phyloP scores from a whole-genome alignment of 2,329 filamentous ascomycete species.

The Paraphoma sp. region DNA sequence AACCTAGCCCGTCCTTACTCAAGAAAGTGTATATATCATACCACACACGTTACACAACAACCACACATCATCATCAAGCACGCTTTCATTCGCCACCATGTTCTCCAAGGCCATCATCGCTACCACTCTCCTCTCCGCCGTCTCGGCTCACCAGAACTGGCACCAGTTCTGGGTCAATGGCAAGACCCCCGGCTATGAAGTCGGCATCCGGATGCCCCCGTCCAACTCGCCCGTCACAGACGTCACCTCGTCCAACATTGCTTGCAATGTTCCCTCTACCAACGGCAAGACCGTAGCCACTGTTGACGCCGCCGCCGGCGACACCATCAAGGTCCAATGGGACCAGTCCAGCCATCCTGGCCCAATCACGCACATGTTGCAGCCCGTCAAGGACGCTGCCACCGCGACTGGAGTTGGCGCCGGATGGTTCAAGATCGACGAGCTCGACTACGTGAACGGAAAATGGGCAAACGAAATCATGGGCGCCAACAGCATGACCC shows the following conservation, averaged over 20 bases:
- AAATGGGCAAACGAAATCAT: conserved; percentile 47
- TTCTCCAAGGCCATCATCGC: conserved; percentile 37
- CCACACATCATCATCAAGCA: no score
- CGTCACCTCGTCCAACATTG: conserved; percentile 39
- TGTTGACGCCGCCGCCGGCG: conserved; percentile 34
- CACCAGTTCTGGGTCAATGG: conserved; percentile 42
- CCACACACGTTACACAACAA: neutral
- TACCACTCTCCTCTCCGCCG: conserved; percentile 32
- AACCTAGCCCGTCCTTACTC: neutral
- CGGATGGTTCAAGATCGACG: conserved; percentile 49
- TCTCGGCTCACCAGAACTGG: conserved; percentile 42
- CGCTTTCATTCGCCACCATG: conserved; percentile 28
- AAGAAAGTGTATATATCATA: conserved; percentile 16
- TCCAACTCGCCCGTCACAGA: conserved; percentile 43
- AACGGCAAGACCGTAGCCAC: conserved; percentile 26
- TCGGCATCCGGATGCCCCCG: conserved; percentile 44
- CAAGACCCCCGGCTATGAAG: conserved; percentile 36
- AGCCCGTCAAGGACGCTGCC: conserved; percentile 62
- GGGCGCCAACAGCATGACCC: conserved; percentile 46
- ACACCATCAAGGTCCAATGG: conserved; percentile 44
- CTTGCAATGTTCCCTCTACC: conserved; percentile 41
- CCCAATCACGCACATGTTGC: conserved; percentile 44
- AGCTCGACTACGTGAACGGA: conserved; percentile 33
- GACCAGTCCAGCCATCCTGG: conserved; percentile 42
- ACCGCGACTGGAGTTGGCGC: conserved; percentile 38